phyloP scores from a whole-genome alignment of 164 flowering plant genomes.

The Magnolia sinica region DNA sequence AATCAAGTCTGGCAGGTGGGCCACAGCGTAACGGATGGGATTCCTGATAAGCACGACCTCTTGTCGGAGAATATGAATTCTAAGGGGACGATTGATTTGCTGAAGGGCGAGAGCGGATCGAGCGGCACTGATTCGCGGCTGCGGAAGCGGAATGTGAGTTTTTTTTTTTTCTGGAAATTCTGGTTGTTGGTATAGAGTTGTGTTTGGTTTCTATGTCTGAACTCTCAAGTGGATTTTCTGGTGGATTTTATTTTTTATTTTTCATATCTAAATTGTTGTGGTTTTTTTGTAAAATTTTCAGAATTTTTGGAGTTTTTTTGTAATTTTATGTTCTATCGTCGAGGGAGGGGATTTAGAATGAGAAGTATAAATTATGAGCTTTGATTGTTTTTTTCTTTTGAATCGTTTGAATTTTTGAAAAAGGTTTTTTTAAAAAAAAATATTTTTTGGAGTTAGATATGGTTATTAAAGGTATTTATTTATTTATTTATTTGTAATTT shows the following conservation, averaged over 20 bases:
- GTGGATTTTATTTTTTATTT: no score
- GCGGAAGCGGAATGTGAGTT: slow-evolving; percentile 42
- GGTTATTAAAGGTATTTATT: no score
- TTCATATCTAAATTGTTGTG: no score
- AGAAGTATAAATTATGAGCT: no score
- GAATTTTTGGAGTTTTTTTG: not conserved
- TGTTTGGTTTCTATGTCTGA: not conserved
- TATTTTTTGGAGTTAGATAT: no score
- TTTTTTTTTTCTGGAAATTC: not conserved
- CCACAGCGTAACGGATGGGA: slow-evolving; percentile 25
- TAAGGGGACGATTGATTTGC: slow-evolving; percentile 44
- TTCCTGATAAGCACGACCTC: slow-evolving; percentile 43
- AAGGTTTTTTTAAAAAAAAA: no score
- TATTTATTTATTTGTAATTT: no score
- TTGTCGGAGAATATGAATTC: slow-evolving; percentile 39
- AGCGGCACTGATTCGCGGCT: slow-evolving; percentile 18
- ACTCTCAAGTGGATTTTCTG: no score
- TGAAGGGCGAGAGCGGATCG: slow-evolving; percentile 20
- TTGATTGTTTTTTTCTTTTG: no score
- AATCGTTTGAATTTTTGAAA: no score
- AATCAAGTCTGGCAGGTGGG: slow-evolving; percentile 96
- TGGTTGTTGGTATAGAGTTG: not conserved
- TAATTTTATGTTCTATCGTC: not conserved
- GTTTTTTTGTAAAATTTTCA: not conserved
- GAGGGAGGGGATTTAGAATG: no score